A percentile compares a stretch with the other conserved stretches of the same genome.
phyloP scores from a whole-genome alignment of 495 filamentous ascomycete species.

The Neurospora tetrasperma region DNA sequence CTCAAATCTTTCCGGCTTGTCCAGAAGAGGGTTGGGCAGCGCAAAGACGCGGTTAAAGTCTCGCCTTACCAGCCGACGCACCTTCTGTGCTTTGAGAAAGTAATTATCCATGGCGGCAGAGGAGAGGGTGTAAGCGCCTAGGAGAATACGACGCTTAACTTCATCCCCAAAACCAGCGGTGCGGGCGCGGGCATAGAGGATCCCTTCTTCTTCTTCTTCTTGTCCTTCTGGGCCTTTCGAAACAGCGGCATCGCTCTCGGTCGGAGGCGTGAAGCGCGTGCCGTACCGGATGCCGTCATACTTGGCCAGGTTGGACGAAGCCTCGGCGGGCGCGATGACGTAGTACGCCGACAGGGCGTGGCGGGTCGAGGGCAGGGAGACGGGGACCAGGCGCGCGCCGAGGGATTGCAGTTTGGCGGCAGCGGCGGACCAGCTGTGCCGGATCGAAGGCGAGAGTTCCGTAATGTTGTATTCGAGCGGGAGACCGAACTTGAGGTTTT shows the following conservation, averaged over 20 bases:
- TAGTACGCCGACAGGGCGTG: conserved; percentile 91
- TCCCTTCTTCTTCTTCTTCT: conserved; percentile 21
- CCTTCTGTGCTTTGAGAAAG: conserved; percentile 85
- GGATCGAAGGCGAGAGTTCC: conserved; percentile 58
- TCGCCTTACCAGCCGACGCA: conserved; percentile 69
- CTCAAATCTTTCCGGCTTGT: conserved; percentile 28
- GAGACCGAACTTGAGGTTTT: conserved; percentile 51
- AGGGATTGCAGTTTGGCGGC: conserved; percentile 45
- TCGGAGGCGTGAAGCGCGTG: conserved; percentile 23
- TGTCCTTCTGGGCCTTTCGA: conserved; percentile 23
- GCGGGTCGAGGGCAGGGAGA: conserved; percentile 77
- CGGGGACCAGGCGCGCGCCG: conserved; percentile 59
- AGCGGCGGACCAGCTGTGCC: conserved; percentile 54
- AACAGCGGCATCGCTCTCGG: neutral
- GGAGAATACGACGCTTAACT: conserved; percentile 73
- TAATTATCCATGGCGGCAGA: conserved; percentile 91
- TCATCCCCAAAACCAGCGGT: conserved; percentile 69
- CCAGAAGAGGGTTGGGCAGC: conserved; percentile 51
- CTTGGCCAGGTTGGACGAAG: conserved; percentile 93
- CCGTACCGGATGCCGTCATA: conserved; percentile 95
- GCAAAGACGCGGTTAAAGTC: conserved; percentile 79
- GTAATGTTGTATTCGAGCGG: conserved; percentile 81
- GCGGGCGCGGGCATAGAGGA: conserved; percentile 68
- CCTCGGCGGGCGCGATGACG: conserved; percentile 87
- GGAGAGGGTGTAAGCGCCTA: conserved; percentile 85